Evolutionary conservation across 2,329 filamentous ascomycete species (phyloP), one percentile per base, ranked within the genome.

Genomic region (Xenosphaeropsis pyriputrescens): DNA sequence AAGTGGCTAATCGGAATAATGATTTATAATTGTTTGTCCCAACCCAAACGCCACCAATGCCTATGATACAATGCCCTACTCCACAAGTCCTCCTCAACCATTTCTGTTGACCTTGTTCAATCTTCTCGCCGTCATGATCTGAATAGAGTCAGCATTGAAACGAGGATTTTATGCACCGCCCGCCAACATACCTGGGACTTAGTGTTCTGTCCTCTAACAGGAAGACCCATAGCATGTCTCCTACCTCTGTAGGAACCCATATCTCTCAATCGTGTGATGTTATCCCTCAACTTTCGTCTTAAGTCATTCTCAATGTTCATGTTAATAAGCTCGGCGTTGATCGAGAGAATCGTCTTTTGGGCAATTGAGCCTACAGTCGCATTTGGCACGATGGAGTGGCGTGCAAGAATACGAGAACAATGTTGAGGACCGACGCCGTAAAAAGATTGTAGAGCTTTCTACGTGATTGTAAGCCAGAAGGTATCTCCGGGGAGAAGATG

Each of bases 261-360:
- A 51, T 95, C 88, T 56, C 82, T 84, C 58, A 98, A 53, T 42
- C 89, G 68, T 55, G 69, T 69, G 49, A 98, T 93, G 53, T 96
- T 91, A 36, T 94, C 85, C 51, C 79, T 70, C 29, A 95, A 62
- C 41, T 84, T 64, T 54, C 81, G 73, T 52, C 76, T 68, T 45
- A 93, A 68, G 52, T 96, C 88, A 58, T 82, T 93, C 59, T 95
- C 91, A 51, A 96, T 85, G 42, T 82, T 93, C 85, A 98, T 88
- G 39, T 77, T 79, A 13, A 85, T 84, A 31, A 98, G 67, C 53
- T 93, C 85, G 36, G 81, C 81, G 16, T 82, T 91, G 43, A 98
- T 67, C 38, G 82, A 79, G 37, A 85, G 79, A 48, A 94, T 65
- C 43, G 85, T 88, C 56, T 81, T 77, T 42, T 79, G 75, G 33